These are phyloP conservation scores for Heterobasidion parviporum DNA, from an alignment of 1,284 basidiomycete species.

Conservation along the genomic window DNA sequence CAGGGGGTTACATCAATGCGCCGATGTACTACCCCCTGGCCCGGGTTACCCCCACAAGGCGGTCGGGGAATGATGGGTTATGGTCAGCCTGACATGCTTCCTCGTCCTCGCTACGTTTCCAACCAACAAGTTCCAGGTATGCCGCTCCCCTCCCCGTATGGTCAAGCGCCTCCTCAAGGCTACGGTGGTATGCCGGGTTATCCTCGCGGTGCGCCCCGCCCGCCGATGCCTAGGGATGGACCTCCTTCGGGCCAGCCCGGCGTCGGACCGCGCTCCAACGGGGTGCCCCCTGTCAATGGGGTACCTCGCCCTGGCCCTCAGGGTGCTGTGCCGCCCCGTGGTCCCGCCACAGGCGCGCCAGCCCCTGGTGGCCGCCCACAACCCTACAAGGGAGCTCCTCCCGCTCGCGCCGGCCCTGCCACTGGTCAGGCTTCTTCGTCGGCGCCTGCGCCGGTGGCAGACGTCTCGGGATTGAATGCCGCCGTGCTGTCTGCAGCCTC, in stretches of 20 bases:
- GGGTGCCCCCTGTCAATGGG: slow-evolving; percentile 31
- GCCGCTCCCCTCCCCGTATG: slow-evolving; percentile 65
- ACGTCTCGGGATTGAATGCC: slow-evolving; percentile 40
- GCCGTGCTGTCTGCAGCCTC: slow-evolving; percentile 63
- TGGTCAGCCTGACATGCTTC: slow-evolving; percentile 79
- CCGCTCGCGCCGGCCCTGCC: slow-evolving; percentile 22
- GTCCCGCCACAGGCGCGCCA: slow-evolving; percentile 36
- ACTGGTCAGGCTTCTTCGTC: slow-evolving; percentile 15
- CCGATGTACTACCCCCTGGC: slow-evolving; percentile 87
- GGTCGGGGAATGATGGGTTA: slow-evolving; percentile 82
- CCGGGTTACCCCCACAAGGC: slow-evolving; percentile 71
- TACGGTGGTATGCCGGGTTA: slow-evolving; percentile 63
- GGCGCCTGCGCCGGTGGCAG: slow-evolving; percentile 27
- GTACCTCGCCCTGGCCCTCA: slow-evolving; percentile 32
- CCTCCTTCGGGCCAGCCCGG: slow-evolving; percentile 51
- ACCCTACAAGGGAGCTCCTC: slow-evolving; percentile 17
- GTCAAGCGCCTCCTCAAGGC: slow-evolving; percentile 58
- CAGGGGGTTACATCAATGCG: slow-evolving; percentile 75
- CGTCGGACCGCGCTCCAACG: slow-evolving; percentile 39
- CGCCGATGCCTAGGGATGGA: slow-evolving; percentile 25
- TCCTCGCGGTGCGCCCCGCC: slow-evolving; percentile 40
- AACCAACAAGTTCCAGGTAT: slow-evolving; percentile 71
- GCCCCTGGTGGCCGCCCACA: slow-evolving; percentile 26
- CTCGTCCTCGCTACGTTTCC: slow-evolving; percentile 78
- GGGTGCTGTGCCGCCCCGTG: slow-evolving; percentile 31